A percentile compares a stretch with the other conserved stretches of the same genome.
Conservation (phyloP, 2,329 filamentous ascomycete genomes). For the Penicillium sclerotigenum region DNA sequence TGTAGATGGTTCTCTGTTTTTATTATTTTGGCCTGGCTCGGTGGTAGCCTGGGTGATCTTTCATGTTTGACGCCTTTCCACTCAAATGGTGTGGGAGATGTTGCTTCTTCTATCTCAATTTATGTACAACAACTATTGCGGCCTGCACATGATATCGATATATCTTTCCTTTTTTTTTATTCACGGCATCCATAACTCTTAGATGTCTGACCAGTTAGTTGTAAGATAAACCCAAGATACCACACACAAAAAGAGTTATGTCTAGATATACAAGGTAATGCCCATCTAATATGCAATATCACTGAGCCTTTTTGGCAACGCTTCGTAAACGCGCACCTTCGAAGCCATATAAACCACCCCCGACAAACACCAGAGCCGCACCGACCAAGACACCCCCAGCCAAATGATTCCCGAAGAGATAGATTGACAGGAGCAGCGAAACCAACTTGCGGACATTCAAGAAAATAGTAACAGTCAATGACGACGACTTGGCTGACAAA, state of each 20-base stretch:
- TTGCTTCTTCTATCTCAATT: constrained; percentile 11
- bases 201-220: neutral
- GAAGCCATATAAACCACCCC: constrained; percentile 85
- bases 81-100: constrained; percentile 10
- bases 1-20: constrained; percentile 50
- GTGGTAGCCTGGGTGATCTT: neutral
- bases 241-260: neutral
- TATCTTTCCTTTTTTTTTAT: constrained; percentile 1
- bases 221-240: neutral
- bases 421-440: constrained; percentile 85
- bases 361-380: constrained; percentile 80
- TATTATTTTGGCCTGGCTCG: constrained; percentile 7
- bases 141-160: constrained; percentile 18
- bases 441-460: constrained; percentile 93
- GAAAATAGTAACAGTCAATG: constrained; percentile 93
- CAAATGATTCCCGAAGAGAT: constrained; percentile 85
- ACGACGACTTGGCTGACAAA: constrained; percentile 82
- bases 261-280: neutral
- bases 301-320: constrained; percentile 21
- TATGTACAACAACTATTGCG: constrained; percentile 27
- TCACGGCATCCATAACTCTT: neutral
- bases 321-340: constrained; percentile 51
- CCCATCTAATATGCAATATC: neutral
- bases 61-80: constrained; percentile 1
- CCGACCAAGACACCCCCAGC: constrained; percentile 74